A percentile compares a stretch with the other conserved stretches of the same genome.
Conservation (phyloP, 148 eudicot genomes). For the Limonium bicolor region DNA sequence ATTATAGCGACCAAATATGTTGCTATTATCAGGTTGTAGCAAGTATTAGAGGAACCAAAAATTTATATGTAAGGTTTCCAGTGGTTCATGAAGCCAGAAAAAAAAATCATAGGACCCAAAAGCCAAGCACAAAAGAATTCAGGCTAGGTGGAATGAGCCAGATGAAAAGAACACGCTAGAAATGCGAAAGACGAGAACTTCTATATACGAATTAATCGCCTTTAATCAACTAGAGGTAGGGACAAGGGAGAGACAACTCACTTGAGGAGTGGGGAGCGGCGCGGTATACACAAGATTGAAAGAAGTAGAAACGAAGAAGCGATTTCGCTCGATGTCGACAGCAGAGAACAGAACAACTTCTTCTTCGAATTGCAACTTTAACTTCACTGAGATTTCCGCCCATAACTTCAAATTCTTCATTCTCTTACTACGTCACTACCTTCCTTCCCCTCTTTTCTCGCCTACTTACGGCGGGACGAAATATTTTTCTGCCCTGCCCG, state of each 20-base stretch:
- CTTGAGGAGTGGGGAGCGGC: conserved; percentile 44
- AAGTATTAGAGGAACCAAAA: no score
- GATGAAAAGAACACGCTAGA: neutral
- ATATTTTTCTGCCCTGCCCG: no score
- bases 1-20: no score
- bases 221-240: neutral
- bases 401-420: conserved; percentile 80
- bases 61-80: no score
- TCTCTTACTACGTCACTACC: no score
- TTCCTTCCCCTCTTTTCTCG: no score
- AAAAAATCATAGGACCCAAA: no score
- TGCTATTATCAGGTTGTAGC: no score
- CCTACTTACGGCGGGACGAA: no score
- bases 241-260: conserved; percentile 3
- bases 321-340: conserved; percentile 75
- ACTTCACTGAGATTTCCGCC: conserved; percentile 34
- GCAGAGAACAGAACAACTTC: conserved; percentile 52
- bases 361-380: conserved; percentile 33
- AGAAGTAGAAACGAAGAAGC: conserved; percentile 77
- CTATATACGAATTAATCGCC: neutral
- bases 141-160: no score
- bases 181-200: neutral
- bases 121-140: no score
- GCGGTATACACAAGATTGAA: conserved; percentile 43
- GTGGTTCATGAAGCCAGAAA: no score